Evolutionary conservation across 148 eudicot genomes (phyloP), one percentile per base, ranked within the genome.

Genomic region (Camellia japonica): DNA sequence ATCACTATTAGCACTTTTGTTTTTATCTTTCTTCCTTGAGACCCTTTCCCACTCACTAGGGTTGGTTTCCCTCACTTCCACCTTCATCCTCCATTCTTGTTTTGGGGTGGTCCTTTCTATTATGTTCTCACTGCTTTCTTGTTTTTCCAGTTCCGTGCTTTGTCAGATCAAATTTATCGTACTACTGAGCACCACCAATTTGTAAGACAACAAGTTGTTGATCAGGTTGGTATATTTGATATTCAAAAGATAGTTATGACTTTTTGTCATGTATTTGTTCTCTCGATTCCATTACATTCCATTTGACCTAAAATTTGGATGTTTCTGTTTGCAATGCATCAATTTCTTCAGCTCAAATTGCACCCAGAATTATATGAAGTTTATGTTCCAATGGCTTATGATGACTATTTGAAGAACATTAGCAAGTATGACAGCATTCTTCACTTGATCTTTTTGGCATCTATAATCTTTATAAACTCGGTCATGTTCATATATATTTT

Each of bases 141-240:
- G 7, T 18, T 44, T 81, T 73, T 59, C 80, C 83, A 91, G 94
- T 91, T 91, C 54, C 92, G 92, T 49, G 82, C 94, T 60, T 79
- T 91, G 80, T 91, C 94, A 41, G 94, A 91, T 88, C 94, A 91
- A 81, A 82, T 91, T 58, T 91, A 91, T 80, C 89, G 92, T 18
- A 80, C 76, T 65, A 62, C 83, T 16, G 91, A 91, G 55, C 79
- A 91, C 81, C 94, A 91, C 74, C 68, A 80, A 73, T 76, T 85
- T 82, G 94, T 91, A 70, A 84, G 94, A 72, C 77, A 87, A 82
- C 84, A 82, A 84, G 85, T 90, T 61, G 83, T 91, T 59, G 76
- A 78, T 72, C 94, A 91, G 94, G 94, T 91, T 60, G 10, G 73
- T 73, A 44, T 18, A 49, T 41, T 54, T 65, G 13, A 5, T 42